These are phyloP conservation scores for Aethionema arabicum DNA, from an alignment of 345 rosid species.

Conservation along the genomic window DNA sequence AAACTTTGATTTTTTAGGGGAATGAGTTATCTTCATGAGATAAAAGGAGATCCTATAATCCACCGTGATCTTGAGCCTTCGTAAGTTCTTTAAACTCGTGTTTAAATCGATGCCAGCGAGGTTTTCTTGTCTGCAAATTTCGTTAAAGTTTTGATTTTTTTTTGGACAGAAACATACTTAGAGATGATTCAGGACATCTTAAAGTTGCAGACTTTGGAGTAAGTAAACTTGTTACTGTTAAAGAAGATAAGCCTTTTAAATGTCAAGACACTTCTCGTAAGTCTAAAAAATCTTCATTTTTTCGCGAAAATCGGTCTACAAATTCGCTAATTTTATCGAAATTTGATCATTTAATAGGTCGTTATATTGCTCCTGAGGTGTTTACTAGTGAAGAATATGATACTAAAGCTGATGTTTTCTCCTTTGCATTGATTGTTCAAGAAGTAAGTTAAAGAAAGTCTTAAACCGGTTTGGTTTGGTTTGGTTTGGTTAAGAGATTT, in stretches of 20 bases:
- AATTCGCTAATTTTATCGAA: not conserved
- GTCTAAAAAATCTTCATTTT: constrained; percentile 23
- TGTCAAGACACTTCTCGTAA: constrained; percentile 67
- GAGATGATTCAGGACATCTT: constrained; percentile 91
- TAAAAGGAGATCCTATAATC: constrained; percentile 79
- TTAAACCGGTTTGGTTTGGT: too few species aligned
- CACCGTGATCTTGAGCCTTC: constrained; percentile 99
- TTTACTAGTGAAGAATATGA: constrained; percentile 66
- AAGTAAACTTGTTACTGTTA: constrained; percentile 85
- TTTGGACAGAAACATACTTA: constrained; percentile 74
- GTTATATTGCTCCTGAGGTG: constrained; percentile 88
- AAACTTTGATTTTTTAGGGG: constrained; percentile 56
- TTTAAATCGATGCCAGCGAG: not conserved
- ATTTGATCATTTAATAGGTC: constrained; percentile 47
- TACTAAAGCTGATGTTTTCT: constrained; percentile 93
- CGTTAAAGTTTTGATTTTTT: constrained; percentile 9
- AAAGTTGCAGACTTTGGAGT: constrained; percentile 98
- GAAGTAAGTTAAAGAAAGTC: constrained; percentile 48
- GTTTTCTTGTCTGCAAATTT: not conserved
- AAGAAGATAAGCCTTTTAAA: constrained; percentile 72
- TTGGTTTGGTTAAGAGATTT: not conserved
- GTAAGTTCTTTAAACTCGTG: constrained; percentile 48
- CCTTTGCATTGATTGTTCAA: constrained; percentile 87
- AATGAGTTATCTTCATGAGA: constrained; percentile 91
- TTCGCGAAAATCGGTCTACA: not conserved